Base-by-base conservation (phyloP, 202 grass and related monocot genomes). In the Carex sylvatica region DNA sequence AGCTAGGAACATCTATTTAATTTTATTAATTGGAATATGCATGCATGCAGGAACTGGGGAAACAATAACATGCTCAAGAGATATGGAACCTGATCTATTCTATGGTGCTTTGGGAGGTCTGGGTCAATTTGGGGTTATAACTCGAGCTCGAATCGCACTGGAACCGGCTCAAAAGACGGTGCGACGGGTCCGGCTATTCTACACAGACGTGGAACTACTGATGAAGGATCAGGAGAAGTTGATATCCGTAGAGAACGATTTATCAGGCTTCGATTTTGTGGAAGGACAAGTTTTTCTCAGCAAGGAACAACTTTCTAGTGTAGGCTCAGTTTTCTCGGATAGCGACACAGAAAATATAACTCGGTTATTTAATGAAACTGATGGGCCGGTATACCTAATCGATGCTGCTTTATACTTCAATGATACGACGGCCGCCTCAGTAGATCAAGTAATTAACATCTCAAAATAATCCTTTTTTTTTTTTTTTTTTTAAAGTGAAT, bases 51-150 rank as follows among this genome's bases (percentile, higher is more conserved):
- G 89, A 10, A 89, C 51, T 2, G 81, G 92, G 15, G 92, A 94
- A 30, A 86, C 80, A 62, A 53, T 85, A 75, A 91, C 85, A 51
- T 94, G 87, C 83, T 90, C 89, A 0, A 60, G 8, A 14, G 81
- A 88, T 3, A 46, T n/a, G 40, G 86, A 87, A 65, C 23, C 80
- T 4, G 89, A 94, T 77, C 70, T 94, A 5, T 94, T 94, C 87
- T 87, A 91, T 5, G 87, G 72, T 1, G 89, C 14, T 2, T n/a
- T 91, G 10, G 92, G 87, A 2, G 89, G 89, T 11, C 36, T 94
- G 8, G 87, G 89, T 6, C 92, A 89, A 46, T 87, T 94, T 0
- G 92, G 87, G 0, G 69, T 94, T 15, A 91, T 94, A 26, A 90
- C 85, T 5, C 65, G 87, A 23, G 87, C 89, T 4, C 87, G 87